Evolutionary conservation across 225 moss, liverwort and hornwort species (phyloP), one percentile per base, ranked within the genome.

Genomic region (Pseudoscleropodium purum): DNA sequence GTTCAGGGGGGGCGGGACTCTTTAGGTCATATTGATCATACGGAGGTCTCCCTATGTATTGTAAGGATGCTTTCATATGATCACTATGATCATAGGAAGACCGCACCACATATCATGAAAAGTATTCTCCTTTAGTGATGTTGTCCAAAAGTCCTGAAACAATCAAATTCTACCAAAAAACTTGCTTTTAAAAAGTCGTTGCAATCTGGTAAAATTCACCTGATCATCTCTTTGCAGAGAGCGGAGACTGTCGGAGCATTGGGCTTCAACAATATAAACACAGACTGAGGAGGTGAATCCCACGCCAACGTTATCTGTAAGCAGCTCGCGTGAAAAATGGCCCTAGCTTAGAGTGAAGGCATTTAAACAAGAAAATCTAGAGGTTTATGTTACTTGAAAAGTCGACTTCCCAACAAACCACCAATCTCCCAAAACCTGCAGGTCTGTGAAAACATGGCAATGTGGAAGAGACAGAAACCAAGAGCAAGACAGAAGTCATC

Each of bases 201-300:
- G 67, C 39, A 61, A 86, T 87, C 31, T 80, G 80, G 27, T 85
- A 75, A 54, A 85, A 73, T 88, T 90, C 87, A 98, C 98, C 98
- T 95, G 86, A 96, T 95, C 95, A 98, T 95, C 93, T 98, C 98
- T 92, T 92, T 95, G 91, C 96, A 98, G 86, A 98, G 90, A 39
- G 87, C 87, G 54, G 93, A 88, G 84, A 98, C 96, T 82, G 94
- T 82, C 86, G 93, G 77, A 70, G 93, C 93, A 85, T 94, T 94
- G 80, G 98, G 98, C 91, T 98, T 98, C 49, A 85, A 92, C 76
- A 98, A 89, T 79, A 98, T 95, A 84, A 98, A 96, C 49, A 98
- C 94, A 52, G 92, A 96, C 47, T 92, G 94, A 82, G 98, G 98
- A 82, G 95, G 93, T 70, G 97, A 94, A 69, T 96, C 94, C 98